Evolutionary conservation across 1,284 basidiomycete species (phyloP).

Genomic region (Apiotrichum brassicae): DNA sequence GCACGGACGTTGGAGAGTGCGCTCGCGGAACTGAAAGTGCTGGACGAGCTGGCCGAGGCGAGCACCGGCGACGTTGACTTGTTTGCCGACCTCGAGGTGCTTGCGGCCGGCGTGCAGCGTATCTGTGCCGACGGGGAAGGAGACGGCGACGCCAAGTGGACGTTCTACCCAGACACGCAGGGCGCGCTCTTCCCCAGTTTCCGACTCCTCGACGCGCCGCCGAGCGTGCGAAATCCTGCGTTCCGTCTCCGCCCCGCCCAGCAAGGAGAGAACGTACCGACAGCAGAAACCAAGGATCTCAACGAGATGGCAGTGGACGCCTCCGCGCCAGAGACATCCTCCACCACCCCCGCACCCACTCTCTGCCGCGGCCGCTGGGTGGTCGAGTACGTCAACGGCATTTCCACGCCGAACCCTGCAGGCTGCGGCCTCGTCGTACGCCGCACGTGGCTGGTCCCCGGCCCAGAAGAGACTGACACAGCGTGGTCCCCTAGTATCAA

Average conservation of each 20-base stretch:
- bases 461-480: constrained; percentile 5
- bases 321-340: background rate
- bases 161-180: constrained; percentile 6
- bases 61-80: constrained; percentile 16
- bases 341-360: background rate
- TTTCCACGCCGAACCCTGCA: background rate
- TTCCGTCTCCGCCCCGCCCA: constrained; percentile 12
- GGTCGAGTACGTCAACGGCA: constrained; percentile 11
- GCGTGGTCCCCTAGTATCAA: constrained; percentile 20
- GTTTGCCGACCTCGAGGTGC: constrained; percentile 33
- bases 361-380: constrained; percentile 13
- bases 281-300: too few relatives aligned
- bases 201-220: constrained; percentile 5
- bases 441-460: constrained; percentile 23
- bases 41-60: constrained; percentile 29
- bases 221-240: constrained; percentile 4
- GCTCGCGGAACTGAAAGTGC: constrained; percentile 29
- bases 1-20: constrained; percentile 22
- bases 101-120: constrained; percentile 13
- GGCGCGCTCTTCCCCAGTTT: constrained; percentile 14
- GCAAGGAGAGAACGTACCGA: constrained; percentile 11
- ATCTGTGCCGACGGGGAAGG: background rate
- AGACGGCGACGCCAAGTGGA: background rate
- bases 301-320: constrained; percentile 8
- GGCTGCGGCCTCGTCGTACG: constrained; percentile 27